These are phyloP conservation scores for Aspergillus costaricaensis DNA, from an alignment of 2,329 filamentous ascomycete genomes.

Conservation along the genomic window DNA sequence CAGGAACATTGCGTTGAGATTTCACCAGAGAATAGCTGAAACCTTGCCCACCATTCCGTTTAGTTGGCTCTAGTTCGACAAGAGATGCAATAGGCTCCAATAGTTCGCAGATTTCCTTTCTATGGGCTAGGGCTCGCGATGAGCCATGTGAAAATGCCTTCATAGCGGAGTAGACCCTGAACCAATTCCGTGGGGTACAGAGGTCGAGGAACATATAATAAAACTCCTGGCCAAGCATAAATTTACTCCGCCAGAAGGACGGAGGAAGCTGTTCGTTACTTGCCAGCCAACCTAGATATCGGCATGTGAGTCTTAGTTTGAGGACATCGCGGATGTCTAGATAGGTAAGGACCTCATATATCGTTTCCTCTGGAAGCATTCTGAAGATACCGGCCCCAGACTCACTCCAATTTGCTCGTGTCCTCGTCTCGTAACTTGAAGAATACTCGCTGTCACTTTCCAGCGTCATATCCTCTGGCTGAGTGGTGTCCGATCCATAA, in stretches of 20 bases:
- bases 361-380: conserved; percentile 6
- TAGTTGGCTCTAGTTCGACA: conserved; percentile 8
- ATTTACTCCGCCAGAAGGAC: conserved; percentile 18
- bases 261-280: conserved; percentile 8
- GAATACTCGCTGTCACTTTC: too few species aligned
- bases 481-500: too few species aligned
- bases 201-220: conserved; percentile 18
- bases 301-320: conserved; percentile 6
- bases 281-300: neutral
- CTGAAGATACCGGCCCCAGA: neutral
- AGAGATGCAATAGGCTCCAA: conserved; percentile 17
- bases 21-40: neutral
- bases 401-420: too few species aligned
- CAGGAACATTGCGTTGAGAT: neutral
- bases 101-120: conserved; percentile 13
- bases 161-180: conserved; percentile 10
- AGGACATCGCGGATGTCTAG: conserved; percentile 2
- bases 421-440: too few species aligned
- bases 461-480: neutral
- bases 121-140: conserved; percentile 7
- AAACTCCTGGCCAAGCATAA: conserved; percentile 13
- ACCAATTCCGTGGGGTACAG: conserved; percentile 12
- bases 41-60: neutral
- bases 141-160: neutral
- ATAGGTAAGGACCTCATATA: conserved; percentile 9